phyloP scores from a whole-genome alignment of 352 stramenopile species.

The Globisporangium polare region DNA sequence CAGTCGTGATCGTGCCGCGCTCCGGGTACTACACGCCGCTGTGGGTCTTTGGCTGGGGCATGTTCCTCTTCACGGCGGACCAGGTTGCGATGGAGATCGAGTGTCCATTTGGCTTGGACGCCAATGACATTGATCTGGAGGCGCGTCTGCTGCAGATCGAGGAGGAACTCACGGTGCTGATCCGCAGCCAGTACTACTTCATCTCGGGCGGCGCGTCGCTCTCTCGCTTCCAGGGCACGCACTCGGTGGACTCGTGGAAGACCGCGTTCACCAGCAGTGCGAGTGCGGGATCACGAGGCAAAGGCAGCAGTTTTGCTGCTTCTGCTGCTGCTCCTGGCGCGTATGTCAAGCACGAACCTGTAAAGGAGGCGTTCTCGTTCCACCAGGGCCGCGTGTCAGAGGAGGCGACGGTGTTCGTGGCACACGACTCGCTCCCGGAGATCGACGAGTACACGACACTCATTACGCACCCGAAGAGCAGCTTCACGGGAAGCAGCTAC shows the following conservation, averaged over 20 bases:
- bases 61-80: constrained; percentile 80
- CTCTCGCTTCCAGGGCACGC: constrained; percentile 10
- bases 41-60: constrained; percentile 78
- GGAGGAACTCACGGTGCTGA: constrained; percentile 74
- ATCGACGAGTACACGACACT: constrained; percentile 74
- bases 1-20: constrained; percentile 74
- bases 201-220: constrained; percentile 45
- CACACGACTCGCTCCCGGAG: constrained; percentile 57
- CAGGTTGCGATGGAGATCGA: constrained; percentile 84
- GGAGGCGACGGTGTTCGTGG: constrained; percentile 24
- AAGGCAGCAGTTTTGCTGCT: neutral
- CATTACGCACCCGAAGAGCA: constrained; percentile 27
- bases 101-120: constrained; percentile 72
- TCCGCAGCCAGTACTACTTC: constrained; percentile 82
- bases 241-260: constrained; percentile 6
- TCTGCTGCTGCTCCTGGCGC: neutral
- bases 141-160: constrained; percentile 70
- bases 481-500: constrained; percentile 16
- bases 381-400: constrained; percentile 60
- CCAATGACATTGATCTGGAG: constrained; percentile 82
- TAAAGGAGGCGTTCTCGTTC: constrained; percentile 53
- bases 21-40: constrained; percentile 71
- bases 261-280: neutral
- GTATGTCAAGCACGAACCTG: constrained; percentile 7
- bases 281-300: neutral